Evolutionary conservation across 495 filamentous ascomycete species (phyloP).

Genomic region (Tuber brumale): DNA sequence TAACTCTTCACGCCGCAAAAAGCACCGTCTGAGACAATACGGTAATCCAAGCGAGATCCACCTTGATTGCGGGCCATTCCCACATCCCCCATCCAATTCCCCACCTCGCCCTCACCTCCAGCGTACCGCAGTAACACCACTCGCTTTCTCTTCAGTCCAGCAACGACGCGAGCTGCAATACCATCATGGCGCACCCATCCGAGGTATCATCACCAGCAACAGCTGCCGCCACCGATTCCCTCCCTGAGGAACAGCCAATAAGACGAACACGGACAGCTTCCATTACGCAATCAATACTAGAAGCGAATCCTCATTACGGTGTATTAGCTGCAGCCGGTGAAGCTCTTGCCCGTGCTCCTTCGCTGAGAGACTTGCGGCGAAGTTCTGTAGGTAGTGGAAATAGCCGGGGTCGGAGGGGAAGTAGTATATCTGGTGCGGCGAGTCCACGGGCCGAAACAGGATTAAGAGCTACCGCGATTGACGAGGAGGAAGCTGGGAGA

Average conservation of each 20-base stretch:
- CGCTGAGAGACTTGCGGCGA: slow-evolving; percentile 40
- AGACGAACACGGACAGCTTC: slow-evolving; percentile 37
- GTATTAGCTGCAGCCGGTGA: slow-evolving; percentile 43
- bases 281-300: slow-evolving; percentile 36
- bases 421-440: slow-evolving; percentile 4
- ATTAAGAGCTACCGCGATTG: slow-evolving; percentile 10
- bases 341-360: slow-evolving; percentile 41
- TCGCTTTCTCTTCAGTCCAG: background rate
- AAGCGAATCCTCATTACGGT: slow-evolving; percentile 43
- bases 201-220: background rate
- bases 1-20: background rate
- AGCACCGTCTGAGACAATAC: background rate
- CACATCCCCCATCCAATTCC: background rate
- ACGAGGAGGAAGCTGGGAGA: slow-evolving; percentile 12
- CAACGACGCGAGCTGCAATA: background rate
- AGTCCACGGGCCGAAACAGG: slow-evolving; percentile 22
- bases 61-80: background rate
- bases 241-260: background rate
- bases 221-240: background rate
- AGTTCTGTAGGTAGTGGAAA: slow-evolving; percentile 20
- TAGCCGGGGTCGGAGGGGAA: slow-evolving; percentile 11
- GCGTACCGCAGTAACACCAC: background rate
- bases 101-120: background rate
- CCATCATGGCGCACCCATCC: background rate
- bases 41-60: background rate